phyloP scores from a whole-genome alignment of 352 stramenopile species.

The Peronospora belbahrii region DNA sequence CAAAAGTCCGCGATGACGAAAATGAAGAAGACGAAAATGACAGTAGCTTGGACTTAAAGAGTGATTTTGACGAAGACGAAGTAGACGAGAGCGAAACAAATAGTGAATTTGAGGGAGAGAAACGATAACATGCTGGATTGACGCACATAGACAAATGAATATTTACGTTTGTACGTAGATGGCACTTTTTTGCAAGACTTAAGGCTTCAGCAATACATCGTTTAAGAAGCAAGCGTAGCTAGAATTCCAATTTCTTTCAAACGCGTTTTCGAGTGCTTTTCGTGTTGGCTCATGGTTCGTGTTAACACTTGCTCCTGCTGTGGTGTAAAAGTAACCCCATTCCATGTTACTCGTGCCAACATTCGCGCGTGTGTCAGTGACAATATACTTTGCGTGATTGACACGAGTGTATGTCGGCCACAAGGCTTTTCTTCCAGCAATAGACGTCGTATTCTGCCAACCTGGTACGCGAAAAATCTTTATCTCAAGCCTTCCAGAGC shows the following conservation, averaged over 20 bases:
- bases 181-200: not conserved
- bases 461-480: constrained; percentile 68
- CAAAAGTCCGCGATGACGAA: constrained; percentile 1
- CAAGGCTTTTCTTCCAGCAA: constrained; percentile 11
- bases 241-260: constrained; percentile 77
- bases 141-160: constrained; percentile 9
- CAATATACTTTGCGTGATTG: constrained; percentile 83
- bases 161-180: too few species aligned
- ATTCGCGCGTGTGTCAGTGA: constrained; percentile 71
- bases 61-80: constrained; percentile 1
- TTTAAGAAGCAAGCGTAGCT: constrained; percentile 39
- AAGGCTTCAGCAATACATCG: constrained; percentile 4
- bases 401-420: constrained; percentile 73
- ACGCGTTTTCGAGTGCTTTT: constrained; percentile 45
- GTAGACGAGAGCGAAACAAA: constrained; percentile 1
- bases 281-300: constrained; percentile 57
- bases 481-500: constrained; percentile 53
- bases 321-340: constrained; percentile 85
- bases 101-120: constrained; percentile 4
- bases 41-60: not conserved
- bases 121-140: constrained; percentile 5
- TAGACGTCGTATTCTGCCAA: constrained; percentile 57
- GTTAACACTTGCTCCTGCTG: constrained; percentile 67
- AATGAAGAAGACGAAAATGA: constrained; percentile 1
- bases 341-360: constrained; percentile 85